Evolutionary conservation across 164 flowering plant genomes (phyloP), one percentile per base, ranked within the genome.

Genomic region (Aristolochia contorta): DNA sequence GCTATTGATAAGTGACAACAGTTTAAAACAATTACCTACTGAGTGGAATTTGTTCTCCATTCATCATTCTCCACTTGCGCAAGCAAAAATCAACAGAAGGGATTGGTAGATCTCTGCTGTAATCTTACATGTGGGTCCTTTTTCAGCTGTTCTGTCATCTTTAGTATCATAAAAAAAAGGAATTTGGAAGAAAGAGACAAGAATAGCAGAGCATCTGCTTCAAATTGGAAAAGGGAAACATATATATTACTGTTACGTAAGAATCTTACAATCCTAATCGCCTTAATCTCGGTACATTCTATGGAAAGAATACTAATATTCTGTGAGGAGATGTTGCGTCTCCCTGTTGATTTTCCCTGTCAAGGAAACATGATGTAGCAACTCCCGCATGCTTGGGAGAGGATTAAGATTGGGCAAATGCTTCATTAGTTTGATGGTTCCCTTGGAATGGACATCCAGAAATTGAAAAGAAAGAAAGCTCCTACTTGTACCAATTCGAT

Each of bases 401-500:
- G 37, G 18, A 14, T 54, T 23, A 22, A 4, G 9, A 21, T 21
- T 37, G 21, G 30, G 56, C 7, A 16, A 12, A 54, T 54, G 27
- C 3, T 32, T 54, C 6, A 14, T 8, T 15, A 27, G 3, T 23
- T 58, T 51, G 25, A 22, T n/a, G 52, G 43, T 19, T 47, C 25
- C 30, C 30, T 27, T 27, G 30, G 30, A 27, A 27, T 27, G 41
- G 56, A 59, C 27, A 37, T 23, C 22, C 48, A 15, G 21, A 37
- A 22, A 41, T n/a, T 12, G 1, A 57, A 51, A 23, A n/a, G 50
- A 57, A 45, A 20, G 15, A 50, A 46, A 61, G 43, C 61, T 53
- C 65, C 24, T 41, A 69, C 65, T 23, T 60, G 65, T 48, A 60
- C 62, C 65, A 57, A 67, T 66, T 71, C 56, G 57, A 20, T 20